Conservation (phyloP, 768 basidiomycete genomes). For the Sarcomyxa edulis region DNA sequence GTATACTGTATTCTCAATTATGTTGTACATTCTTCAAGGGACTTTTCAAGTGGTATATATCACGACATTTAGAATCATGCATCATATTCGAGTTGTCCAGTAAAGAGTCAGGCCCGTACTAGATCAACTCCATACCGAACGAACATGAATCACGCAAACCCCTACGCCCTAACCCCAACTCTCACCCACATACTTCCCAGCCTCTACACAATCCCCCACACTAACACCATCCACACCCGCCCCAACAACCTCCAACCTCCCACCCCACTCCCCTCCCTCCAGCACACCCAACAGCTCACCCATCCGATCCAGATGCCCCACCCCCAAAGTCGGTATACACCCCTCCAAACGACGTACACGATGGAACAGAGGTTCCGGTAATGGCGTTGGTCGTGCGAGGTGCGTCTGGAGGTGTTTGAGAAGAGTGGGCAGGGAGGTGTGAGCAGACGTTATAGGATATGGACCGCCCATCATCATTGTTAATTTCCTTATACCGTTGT, state of each 20-base stretch:
- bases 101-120: too few relatives aligned
- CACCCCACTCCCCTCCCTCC: slow-evolving; percentile 32
- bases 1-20: too few relatives aligned
- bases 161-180: slow-evolving; percentile 25
- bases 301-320: slow-evolving; percentile 73
- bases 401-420: slow-evolving; percentile 38
- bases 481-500: slow-evolving; percentile 56
- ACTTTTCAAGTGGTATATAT: too few relatives aligned
- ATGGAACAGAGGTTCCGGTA: slow-evolving; percentile 55
- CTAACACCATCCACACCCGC: slow-evolving; percentile 86
- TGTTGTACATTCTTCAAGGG: too few relatives aligned
- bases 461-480: slow-evolving; percentile 92
- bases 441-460: slow-evolving; percentile 30
- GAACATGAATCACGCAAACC: too few relatives aligned
- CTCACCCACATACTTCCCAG: slow-evolving; percentile 54
- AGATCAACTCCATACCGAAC: too few relatives aligned
- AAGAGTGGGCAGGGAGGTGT: slow-evolving; percentile 19
- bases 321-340: slow-evolving; percentile 76
- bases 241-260: slow-evolving; percentile 63
- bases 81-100: too few relatives aligned
- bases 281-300: slow-evolving; percentile 46
- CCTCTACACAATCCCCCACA: slow-evolving; percentile 78
- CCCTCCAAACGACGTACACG: slow-evolving; percentile 47
- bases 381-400: slow-evolving; percentile 26
- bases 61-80: too few relatives aligned